A percentile compares a stretch with the other conserved stretches of the same genome.
Conservation (phyloP, 2,329 filamentous ascomycete species). For the Fonsecaea erecta region DNA sequence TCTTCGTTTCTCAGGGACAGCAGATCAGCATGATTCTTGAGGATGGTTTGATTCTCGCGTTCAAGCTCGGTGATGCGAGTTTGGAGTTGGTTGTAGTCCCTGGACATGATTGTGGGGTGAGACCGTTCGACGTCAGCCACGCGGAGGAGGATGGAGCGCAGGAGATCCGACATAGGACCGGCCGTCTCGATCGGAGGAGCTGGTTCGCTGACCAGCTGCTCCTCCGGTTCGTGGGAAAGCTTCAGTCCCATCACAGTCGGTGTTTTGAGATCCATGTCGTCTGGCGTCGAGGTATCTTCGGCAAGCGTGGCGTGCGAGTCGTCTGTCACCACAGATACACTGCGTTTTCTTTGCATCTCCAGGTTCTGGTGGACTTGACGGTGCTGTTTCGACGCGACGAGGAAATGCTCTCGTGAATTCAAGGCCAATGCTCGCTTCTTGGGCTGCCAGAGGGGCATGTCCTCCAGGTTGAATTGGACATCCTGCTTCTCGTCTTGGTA, state of each 20-base stretch:
- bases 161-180: constrained; percentile 30
- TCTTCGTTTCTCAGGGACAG: constrained; percentile 50
- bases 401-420: constrained; percentile 17
- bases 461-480: constrained; percentile 7
- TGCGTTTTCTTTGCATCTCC: constrained; percentile 12
- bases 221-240: constrained; percentile 1
- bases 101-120: constrained; percentile 42
- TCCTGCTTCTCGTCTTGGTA: constrained; percentile 12
- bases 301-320: constrained; percentile 14
- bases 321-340: constrained; percentile 7
- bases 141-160: constrained; percentile 25
- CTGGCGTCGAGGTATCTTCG: constrained; percentile 2
- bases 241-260: constrained; percentile 13
- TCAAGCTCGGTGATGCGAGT: constrained; percentile 43
- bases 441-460: constrained; percentile 14
- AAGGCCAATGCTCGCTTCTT: constrained; percentile 9
- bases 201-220: neutral
- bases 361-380: constrained; percentile 7
- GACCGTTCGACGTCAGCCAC: constrained; percentile 27
- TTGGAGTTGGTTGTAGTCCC: constrained; percentile 44
- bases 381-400: constrained; percentile 13
- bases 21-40: constrained; percentile 47
- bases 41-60: constrained; percentile 45
- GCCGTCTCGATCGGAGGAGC: neutral
- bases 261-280: constrained; percentile 29